Base-by-base conservation (phyloP, 176 grass and related monocot genomes). In the Aegilops speltoides region DNA sequence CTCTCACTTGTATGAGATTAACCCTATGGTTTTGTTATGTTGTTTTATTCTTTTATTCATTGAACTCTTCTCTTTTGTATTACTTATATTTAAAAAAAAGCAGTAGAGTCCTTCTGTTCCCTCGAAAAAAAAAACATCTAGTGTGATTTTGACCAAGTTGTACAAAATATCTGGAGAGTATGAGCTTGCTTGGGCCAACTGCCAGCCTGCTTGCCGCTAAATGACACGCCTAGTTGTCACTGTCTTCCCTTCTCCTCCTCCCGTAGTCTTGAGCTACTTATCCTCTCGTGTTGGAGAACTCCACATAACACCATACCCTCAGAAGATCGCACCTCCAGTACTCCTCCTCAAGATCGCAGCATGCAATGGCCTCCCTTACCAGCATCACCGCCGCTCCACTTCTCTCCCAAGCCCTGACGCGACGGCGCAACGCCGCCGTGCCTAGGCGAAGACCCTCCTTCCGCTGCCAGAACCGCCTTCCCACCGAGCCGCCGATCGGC, bases 331-430 rank as follows among this genome's bases (percentile, higher is more conserved):
- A 82, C 45, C 68, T 68, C 80, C 26, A 82, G 11, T 48, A 28
- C 76, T 36, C 19, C 26, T 52, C 43, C 9, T 45, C 57, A 38
- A 65, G 38, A 92, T 83, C 90, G 38, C 9, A 81, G 29, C 70
- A 87, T 93, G 87, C 76, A 89, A 89, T 93, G 84, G 84, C 87
- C 50, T 87, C 87, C 64, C 64, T 64, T 5, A 57, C 46, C 69
- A 76, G 13, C 57, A 76, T 29, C 85, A 45, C 68, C 85, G 29
- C 69, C 50, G 52, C 56, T 74, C 64, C 65, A 68, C 85, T 59
- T 40, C 54, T 45, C 16, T 50, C 82, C 6, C 68, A 32, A 10
- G 43, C 32, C 73, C 56, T 38, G 36, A 73, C 70, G 45, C 86
- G 64, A 43, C 85, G 61, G 59, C 78, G 74, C 31, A 43, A 32